Conservation (phyloP, 192 early-diverging fungal species). For the Dimargaris cristalligena region DNA sequence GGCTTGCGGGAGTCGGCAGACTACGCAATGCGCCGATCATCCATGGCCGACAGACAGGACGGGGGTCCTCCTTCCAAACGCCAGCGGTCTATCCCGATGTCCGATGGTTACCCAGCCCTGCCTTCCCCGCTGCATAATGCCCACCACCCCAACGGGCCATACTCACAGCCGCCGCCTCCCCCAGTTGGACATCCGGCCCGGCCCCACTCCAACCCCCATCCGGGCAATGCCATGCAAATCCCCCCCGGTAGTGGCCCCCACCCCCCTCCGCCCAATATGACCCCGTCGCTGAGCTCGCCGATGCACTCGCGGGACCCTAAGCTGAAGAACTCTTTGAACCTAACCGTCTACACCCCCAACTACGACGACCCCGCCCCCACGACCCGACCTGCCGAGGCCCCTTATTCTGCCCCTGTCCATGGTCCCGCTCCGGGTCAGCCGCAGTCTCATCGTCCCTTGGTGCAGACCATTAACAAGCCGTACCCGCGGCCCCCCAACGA, state of each 20-base stretch:
- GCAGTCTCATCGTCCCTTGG: background rate
- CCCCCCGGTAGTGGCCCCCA: background rate
- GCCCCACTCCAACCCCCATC: background rate
- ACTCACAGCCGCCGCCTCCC: background rate
- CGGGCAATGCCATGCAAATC: background rate
- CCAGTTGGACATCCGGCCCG: background rate
- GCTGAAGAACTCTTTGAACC: background rate
- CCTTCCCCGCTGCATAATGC: constrained; percentile 3
- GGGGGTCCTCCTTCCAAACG: constrained; percentile 2
- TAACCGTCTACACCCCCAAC: constrained; percentile 6
- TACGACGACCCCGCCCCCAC: background rate
- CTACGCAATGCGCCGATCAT: too few relatives aligned
- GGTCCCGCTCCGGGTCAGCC: background rate
- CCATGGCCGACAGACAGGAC: background rate
- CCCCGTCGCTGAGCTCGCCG: background rate
- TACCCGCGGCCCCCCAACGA: background rate
- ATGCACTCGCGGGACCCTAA: background rate
- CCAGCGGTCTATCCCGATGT: background rate
- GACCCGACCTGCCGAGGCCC: background rate
- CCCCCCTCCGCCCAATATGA: background rate
- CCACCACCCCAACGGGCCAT: background rate
- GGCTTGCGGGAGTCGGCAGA: background rate
- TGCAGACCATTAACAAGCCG: background rate
- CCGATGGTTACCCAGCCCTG: constrained; percentile 4
- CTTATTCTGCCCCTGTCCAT: background rate